phyloP scores from a whole-genome alignment of 2,329 filamentous ascomycete species.

The Botryotinia calthae region DNA sequence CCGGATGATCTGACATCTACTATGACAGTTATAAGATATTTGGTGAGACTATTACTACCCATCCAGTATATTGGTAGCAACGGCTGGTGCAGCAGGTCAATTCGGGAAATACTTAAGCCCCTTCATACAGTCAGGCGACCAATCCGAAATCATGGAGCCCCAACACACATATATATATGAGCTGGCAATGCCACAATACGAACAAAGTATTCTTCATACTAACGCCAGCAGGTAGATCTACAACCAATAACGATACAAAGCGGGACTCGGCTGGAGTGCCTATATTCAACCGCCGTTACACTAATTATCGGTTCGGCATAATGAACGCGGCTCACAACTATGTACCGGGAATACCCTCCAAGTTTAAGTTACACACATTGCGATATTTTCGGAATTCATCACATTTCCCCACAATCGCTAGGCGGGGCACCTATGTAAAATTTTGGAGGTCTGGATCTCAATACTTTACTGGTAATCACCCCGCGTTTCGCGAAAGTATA shows the following conservation, averaged over 20 bases:
- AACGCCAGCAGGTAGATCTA: background rate
- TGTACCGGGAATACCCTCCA: background rate
- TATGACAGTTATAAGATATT: background rate
- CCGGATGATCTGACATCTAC: background rate
- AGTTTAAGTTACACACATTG: background rate
- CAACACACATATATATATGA: background rate
- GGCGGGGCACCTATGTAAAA: background rate
- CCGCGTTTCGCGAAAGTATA: constrained; percentile 9
- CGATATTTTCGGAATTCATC: background rate
- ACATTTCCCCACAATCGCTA: constrained; percentile 10
- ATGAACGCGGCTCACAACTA: constrained; percentile 11
- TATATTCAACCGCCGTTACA: constrained; percentile 7
- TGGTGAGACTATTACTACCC: background rate
- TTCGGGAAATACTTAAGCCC: background rate
- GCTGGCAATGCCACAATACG: background rate
- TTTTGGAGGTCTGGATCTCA: background rate
- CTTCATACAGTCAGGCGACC: background rate
- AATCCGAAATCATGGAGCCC: background rate
- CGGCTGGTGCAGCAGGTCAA: background rate
- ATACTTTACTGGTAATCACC: constrained; percentile 1
- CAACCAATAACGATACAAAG: background rate
- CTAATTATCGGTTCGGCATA: constrained; percentile 1
- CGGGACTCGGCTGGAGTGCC: background rate
- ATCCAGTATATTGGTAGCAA: background rate
- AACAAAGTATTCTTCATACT: background rate